A percentile compares a stretch with the other conserved stretches of the same genome.
Conservation (phyloP, 164 flowering plant genomes). For the Aristolochia contorta region DNA sequence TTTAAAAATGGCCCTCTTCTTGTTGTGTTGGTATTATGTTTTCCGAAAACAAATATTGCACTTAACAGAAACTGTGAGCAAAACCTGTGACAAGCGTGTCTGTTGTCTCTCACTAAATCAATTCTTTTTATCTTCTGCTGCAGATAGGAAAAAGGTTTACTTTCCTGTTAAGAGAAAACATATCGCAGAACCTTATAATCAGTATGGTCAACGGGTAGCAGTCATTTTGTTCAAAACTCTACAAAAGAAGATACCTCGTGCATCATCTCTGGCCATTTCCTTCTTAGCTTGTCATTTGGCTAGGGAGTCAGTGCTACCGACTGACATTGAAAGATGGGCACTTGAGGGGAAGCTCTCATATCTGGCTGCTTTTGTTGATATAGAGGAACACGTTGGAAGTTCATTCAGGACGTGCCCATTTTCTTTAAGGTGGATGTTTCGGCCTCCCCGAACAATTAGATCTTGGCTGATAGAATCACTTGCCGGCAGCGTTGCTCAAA, state of each 20-base stretch:
- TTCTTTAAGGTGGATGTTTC: slow-evolving; percentile 54
- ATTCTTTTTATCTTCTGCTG: slow-evolving; percentile 10
- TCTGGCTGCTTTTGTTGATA: slow-evolving; percentile 52
- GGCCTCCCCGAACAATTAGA: slow-evolving; percentile 41
- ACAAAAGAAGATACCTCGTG: slow-evolving; percentile 44
- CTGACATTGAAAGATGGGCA: slow-evolving; percentile 68
- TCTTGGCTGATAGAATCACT: slow-evolving; percentile 43
- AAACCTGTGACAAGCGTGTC: not conserved
- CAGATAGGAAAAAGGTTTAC: slow-evolving; percentile 27
- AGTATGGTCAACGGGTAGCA: slow-evolving; percentile 43
- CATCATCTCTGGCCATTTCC: slow-evolving; percentile 47
- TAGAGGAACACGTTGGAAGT: slow-evolving; percentile 41
- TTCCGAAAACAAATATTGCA: no score
- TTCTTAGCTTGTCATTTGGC: slow-evolving; percentile 75
- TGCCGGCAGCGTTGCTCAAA: slow-evolving; percentile 59
- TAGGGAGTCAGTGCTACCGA: slow-evolving; percentile 65
- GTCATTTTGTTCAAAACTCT: slow-evolving; percentile 54
- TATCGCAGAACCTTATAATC: slow-evolving; percentile 42
- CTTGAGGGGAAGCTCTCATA: slow-evolving; percentile 87
- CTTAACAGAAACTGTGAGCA: not conserved
- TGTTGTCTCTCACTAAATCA: no score
- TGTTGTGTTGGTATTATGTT: no score
- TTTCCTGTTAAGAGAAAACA: slow-evolving; percentile 8
- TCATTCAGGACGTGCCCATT: slow-evolving; percentile 46
- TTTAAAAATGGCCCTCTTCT: no score